Evolutionary conservation across 495 filamentous ascomycete species (phyloP).

Genomic region (Penicillium diatomitis): DNA sequence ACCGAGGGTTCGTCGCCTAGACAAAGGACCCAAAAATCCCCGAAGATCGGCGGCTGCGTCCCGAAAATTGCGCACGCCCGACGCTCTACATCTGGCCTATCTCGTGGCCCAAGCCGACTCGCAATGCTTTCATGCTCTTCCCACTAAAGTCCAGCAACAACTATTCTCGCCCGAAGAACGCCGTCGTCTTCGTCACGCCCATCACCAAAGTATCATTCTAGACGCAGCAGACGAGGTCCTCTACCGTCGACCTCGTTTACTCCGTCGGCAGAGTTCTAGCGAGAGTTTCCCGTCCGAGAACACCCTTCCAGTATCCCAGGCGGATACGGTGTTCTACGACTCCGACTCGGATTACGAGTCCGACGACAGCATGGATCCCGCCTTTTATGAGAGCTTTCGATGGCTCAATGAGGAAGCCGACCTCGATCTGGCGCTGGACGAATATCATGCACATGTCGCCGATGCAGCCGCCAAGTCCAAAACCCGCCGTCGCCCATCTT

Average conservation of each 20-base stretch:
- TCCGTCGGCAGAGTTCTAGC: slow-evolving; percentile 9
- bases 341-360: slow-evolving; percentile 19
- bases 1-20: slow-evolving; percentile 3
- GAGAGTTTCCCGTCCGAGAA: slow-evolving; percentile 15
- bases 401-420: slow-evolving; percentile 76
- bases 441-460: slow-evolving; percentile 40
- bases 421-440: slow-evolving; percentile 57
- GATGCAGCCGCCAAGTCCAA: slow-evolving; percentile 17
- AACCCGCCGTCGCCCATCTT: slow-evolving; percentile 27
- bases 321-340: slow-evolving; percentile 23
- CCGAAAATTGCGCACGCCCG: slow-evolving; percentile 26
- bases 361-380: slow-evolving; percentile 35
- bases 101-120: slow-evolving; percentile 48
- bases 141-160: slow-evolving; percentile 59
- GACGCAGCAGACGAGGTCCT: slow-evolving; percentile 65
- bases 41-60: slow-evolving; percentile 3
- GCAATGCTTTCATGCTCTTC: slow-evolving; percentile 60
- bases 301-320: slow-evolving; percentile 14
- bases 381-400: slow-evolving; percentile 60
- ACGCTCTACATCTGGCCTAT: slow-evolving; percentile 31
- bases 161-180: slow-evolving; percentile 71
- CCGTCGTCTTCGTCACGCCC: slow-evolving; percentile 43
- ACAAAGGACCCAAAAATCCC: slow-evolving; percentile 1
- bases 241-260: slow-evolving; percentile 17
- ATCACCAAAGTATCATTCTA: slow-evolving; percentile 50